Base-by-base conservation (phyloP, 2,329 filamentous ascomycete species). In the Apiospora kogelbergensis region DNA sequence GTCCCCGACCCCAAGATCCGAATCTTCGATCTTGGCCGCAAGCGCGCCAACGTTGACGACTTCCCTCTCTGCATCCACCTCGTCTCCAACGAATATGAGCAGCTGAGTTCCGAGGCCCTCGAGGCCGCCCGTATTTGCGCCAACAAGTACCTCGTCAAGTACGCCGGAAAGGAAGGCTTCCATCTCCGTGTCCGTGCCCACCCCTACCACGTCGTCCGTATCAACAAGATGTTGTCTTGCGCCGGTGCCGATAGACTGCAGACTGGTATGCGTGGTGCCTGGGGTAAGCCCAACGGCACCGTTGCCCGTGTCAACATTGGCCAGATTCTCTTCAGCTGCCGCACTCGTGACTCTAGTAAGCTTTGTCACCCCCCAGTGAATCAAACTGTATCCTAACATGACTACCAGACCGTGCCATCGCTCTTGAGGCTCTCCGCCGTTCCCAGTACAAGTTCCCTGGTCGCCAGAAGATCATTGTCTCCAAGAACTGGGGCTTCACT, bases 151-250 rank as follows among this genome's bases (percentile, higher is more conserved):
- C 84, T 92, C 75, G 89, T 91, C 84, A 92, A 92, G 88, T 83
- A 85, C 78, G 84, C 85, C 78, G 90, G 90, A 83, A 92, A 92
- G 88, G 90, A 92, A 81, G 84, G 85, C 81, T 92, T 92, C 89
- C 90, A 92, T 83, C 85, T 92, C 77, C 90, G 90, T 79, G 88
- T 92, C 81, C 90, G 96, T 83, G 95, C 94, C 82, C 96, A 99
- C 90, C 96, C 96, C 77, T 99, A 93, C 94, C 96, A 99, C 90
- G 96, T 99, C 87, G 93, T 99, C 90, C 96, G 96, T 87, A 99
- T 99, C 95, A 99, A 99, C 94, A 99, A 99, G 93, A 99, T 99
- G 96, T 95, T 99, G 94, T 98, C 96, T 83, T 99, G 96, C 86
- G 96, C 96, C 82, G 96, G 96, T 90, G 96, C 96, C 91, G 96